Conservation (phyloP, 2,329 filamentous ascomycete genomes). For the Epichloe brachyelytri region DNA sequence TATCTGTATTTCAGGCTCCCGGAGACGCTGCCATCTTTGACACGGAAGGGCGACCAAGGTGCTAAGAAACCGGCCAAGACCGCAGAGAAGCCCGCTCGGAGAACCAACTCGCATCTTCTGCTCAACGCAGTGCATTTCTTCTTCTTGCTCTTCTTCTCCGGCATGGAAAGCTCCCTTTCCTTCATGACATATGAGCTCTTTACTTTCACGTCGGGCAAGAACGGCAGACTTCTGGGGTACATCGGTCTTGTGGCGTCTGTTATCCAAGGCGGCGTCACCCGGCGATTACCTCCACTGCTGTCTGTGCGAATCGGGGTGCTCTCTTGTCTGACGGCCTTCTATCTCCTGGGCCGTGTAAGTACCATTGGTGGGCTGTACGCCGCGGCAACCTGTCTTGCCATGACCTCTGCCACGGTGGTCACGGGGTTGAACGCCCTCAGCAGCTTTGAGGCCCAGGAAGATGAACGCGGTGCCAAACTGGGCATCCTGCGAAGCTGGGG, state of each 20-base stretch:
- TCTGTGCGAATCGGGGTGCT: slow-evolving; percentile 70
- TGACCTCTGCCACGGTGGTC: slow-evolving; percentile 90
- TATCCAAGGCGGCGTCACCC: slow-evolving; percentile 85
- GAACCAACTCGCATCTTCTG: slow-evolving; percentile 72
- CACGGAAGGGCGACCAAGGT: slow-evolving; percentile 17
- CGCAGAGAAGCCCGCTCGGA: slow-evolving; percentile 20
- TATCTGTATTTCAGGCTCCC: slow-evolving; percentile 79
- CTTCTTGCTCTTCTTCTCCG: slow-evolving; percentile 94
- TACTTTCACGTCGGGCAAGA: slow-evolving; percentile 62
- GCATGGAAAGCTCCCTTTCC: slow-evolving; percentile 93
- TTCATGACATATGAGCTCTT: slow-evolving; percentile 98
- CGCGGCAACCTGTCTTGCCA: slow-evolving; percentile 71
- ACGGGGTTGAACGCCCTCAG: slow-evolving; percentile 85
- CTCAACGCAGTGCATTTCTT: slow-evolving; percentile 78
- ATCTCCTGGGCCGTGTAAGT: slow-evolving; percentile 58
- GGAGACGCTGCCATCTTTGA: slow-evolving; percentile 63
- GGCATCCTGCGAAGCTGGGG: slow-evolving; percentile 72
- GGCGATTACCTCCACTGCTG: slow-evolving; percentile 67
- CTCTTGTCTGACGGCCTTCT: slow-evolving; percentile 66
- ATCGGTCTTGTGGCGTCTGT: slow-evolving; percentile 83
- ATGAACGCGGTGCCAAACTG: slow-evolving; percentile 74
- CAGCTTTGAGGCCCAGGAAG: slow-evolving; percentile 72
- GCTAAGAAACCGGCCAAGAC: slow-evolving; percentile 15
- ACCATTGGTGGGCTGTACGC: slow-evolving; percentile 61
- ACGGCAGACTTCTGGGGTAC: slow-evolving; percentile 76